Evolutionary conservation across 495 filamentous ascomycete genomes (phyloP), one percentile per base, ranked within the genome.

Genomic region (Aspergillus cavernicola): DNA sequence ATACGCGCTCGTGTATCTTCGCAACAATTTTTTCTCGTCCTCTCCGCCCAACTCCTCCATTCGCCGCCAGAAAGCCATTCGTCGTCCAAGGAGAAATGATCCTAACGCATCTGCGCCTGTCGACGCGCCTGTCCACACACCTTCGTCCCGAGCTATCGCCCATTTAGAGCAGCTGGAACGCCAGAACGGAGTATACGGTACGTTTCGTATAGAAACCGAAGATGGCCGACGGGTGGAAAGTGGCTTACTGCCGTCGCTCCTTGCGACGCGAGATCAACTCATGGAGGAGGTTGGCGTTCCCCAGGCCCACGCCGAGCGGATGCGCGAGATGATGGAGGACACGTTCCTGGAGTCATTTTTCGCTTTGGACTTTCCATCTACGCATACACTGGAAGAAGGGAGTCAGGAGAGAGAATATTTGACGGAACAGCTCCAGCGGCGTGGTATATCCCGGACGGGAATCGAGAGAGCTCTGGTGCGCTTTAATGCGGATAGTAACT

Each of bases 271-370:
- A 26, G 69, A 75, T 46, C 74, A 76, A 47, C 62, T 79, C 39
- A 73, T 73, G 70, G 67, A 69, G 49, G 66, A 74, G 44, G 71
- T 75, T 4, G 71, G 71, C 8, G 70, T 75, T 12, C 66, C 65
- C 3, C 41, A 62, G 15, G 67, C 61, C 41, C 70, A 76, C 55
- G 76, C 76, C 15, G 70, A 72, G 55, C 66, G 68, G 51, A 72
- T 77, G 64, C 73, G 74, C 33, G 66, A 75, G 54, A 75, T 76
- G 69, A 73, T 79, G 70, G 76, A 79, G 46, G 72, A 73, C 33
- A 71, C 71, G 1, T 77, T 79, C 52, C 57, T 79, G 20, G 71
- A 76, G 50, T 74, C 73, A 3, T 79, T 78, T 33, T 66, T 79
- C 45, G 74, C 75, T 1, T 56, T 74, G 24, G 71, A 78, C 24